These are phyloP conservation scores for Zymoseptoria passerinii DNA, from an alignment of 2,329 filamentous ascomycete species.

Conservation along the genomic window DNA sequence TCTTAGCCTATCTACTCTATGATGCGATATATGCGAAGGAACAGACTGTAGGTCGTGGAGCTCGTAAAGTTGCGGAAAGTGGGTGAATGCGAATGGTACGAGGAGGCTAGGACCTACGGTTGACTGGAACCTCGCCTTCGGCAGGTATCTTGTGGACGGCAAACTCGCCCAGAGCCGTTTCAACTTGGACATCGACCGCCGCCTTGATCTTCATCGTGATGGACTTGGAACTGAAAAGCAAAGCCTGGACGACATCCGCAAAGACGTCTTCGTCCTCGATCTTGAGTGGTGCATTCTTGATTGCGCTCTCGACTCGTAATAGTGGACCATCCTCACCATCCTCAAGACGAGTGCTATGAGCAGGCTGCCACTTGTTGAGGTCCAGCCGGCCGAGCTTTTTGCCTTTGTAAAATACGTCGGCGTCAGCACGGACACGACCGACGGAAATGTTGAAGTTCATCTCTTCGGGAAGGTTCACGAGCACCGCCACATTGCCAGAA, in stretches of 20 bases:
- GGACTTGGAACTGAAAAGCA: conserved; percentile 64
- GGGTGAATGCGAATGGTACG: conserved; percentile 5
- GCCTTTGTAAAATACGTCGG: conserved; percentile 71
- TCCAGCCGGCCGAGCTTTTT: conserved; percentile 75
- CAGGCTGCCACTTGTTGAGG: conserved; percentile 71
- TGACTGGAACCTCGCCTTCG: conserved; percentile 78
- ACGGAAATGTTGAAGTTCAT: conserved; percentile 82
- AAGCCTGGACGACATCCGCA: conserved; percentile 66
- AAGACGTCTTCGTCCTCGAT: conserved; percentile 76
- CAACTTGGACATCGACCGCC: conserved; percentile 71
- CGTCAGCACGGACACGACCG: conserved; percentile 63
- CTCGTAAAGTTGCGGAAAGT: conserved; percentile 1
- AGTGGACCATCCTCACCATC: conserved; percentile 50
- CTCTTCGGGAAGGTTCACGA: conserved; percentile 71
- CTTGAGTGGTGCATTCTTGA: conserved; percentile 71
- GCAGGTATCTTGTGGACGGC: conserved; percentile 74
- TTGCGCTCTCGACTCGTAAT: conserved; percentile 65
- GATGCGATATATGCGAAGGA: conserved; percentile 1
- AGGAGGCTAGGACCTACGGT: conserved; percentile 61
- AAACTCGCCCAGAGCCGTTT: conserved; percentile 73
- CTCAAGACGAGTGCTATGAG: conserved; percentile 66
- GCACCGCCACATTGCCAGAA: conserved; percentile 72
- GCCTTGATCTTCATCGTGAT: conserved; percentile 70
- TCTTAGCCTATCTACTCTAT: conserved; percentile 24
- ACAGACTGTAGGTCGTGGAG: background rate